Evolutionary conservation across 2,329 filamentous ascomycete genomes (phyloP), one percentile per base, ranked within the genome.

Genomic region (Phaeosphaeriaceae sp.): DNA sequence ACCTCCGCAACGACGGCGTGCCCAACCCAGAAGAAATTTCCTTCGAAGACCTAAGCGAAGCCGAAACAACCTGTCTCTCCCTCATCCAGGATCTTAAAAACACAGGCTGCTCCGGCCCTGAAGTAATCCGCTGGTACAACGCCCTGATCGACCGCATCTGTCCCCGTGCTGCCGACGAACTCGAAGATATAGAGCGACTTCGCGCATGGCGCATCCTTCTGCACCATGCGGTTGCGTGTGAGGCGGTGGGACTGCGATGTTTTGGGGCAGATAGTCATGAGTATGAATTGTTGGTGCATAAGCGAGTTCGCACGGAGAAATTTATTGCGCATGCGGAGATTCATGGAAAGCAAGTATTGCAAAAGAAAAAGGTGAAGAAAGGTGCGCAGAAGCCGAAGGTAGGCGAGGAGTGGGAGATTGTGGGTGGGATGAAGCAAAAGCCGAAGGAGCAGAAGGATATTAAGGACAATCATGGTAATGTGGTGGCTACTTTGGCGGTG

Each of bases 61-160:
- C 42, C 17, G 32, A 32, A 15, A 26, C 30, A 4, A 34, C 33
- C 5, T 38, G 37, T 3, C 18, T 50, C 3, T 23, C 42, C 3
- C 46, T 60, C 9, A 23, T 52, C 9, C 40, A 43, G 13, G 44
- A 42, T 13, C 52, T 58, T 20, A 39, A 35, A 20, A 12, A 13
- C 11, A 45, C 38, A 9, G 47, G 46, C 7, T 54, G 52, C 23
- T 39, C 36, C 11, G 39, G n/a, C 4, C 26, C 34, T 3, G 58
- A 58, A 21, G 20, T 35, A 1, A 43, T 54, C 3, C 48, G 55
- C 38, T 61, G 58, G 55, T 42, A 46, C 44, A 51, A 49, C 13
- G 35, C 42, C 6, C 54, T 61, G 13, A 42, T 56, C 20, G 48
- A 54, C 15, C 47, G 46, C 9, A 28, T 60, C 3, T 34, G 52